phyloP scores from a whole-genome alignment of 2,329 filamentous ascomycete genomes.

The Ophiostoma piceae region DNA sequence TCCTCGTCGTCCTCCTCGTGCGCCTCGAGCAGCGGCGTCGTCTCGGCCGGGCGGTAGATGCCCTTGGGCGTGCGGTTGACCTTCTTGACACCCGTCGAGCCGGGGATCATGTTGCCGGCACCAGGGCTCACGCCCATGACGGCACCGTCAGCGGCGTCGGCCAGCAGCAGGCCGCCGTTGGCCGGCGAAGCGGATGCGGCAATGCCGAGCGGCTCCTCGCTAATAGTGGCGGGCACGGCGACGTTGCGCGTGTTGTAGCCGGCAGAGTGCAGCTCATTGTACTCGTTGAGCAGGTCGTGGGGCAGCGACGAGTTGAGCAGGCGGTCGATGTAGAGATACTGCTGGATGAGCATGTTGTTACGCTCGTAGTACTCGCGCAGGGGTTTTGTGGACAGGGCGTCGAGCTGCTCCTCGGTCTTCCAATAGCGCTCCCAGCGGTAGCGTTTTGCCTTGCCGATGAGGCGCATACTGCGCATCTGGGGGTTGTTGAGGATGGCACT shows the following conservation, averaged over 20 bases:
- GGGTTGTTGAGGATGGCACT: constrained; percentile 58
- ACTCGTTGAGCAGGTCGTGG: constrained; percentile 86
- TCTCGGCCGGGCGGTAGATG: constrained; percentile 72
- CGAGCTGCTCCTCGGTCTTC: constrained; percentile 71
- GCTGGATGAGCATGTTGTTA: constrained; percentile 80
- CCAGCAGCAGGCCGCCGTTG: constrained; percentile 22
- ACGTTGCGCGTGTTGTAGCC: constrained; percentile 44
- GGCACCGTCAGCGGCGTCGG: constrained; percentile 6
- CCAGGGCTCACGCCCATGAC: constrained; percentile 21
- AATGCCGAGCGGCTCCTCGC: constrained; percentile 53
- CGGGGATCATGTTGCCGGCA: neutral
- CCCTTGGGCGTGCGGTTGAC: constrained; percentile 78
- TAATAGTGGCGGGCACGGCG: constrained; percentile 67
- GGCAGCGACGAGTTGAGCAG: constrained; percentile 89
- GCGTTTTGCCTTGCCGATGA: constrained; percentile 83
- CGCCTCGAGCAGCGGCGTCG: constrained; percentile 56
- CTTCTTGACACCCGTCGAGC: constrained; percentile 39
- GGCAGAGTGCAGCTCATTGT: constrained; percentile 58
- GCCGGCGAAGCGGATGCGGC: constrained; percentile 33
- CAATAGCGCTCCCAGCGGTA: constrained; percentile 86
- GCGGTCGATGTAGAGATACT: constrained; percentile 90
- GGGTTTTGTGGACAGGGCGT: constrained; percentile 55
- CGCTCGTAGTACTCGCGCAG: constrained; percentile 83
- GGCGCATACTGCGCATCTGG: constrained; percentile 72
- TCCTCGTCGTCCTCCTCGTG: constrained; percentile 42